These are phyloP conservation scores for Xylaria hypoxylon DNA, from an alignment of 2,329 filamentous ascomycete species.

Conservation along the genomic window DNA sequence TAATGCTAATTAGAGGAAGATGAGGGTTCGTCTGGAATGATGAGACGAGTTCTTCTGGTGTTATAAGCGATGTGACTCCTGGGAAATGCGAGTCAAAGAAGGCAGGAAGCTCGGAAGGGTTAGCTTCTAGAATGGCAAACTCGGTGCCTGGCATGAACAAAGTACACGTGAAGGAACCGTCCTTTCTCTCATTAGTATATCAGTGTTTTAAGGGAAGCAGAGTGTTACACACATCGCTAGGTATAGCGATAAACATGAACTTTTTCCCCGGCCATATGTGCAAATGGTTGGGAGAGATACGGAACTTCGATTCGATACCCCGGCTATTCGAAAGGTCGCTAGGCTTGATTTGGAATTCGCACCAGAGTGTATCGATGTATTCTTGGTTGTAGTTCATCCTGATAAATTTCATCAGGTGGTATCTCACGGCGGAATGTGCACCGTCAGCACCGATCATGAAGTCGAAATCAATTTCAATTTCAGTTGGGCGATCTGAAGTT, in stretches of 20 bases:
- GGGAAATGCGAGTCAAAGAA: constrained; percentile 91
- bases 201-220: not conserved
- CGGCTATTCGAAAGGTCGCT: constrained; percentile 47
- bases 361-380: constrained; percentile 98
- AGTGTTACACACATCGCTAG: constrained; percentile 65
- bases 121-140: constrained; percentile 74
- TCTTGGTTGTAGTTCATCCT: constrained; percentile 92
- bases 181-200: constrained; percentile 58
- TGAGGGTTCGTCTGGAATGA: constrained; percentile 89
- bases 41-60: constrained; percentile 72
- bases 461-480: constrained; percentile 89
- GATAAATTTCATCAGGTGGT: constrained; percentile 95
- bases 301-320: constrained; percentile 65
- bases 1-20: constrained; percentile 91
- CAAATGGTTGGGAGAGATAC: constrained; percentile 89
- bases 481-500: constrained; percentile 63
- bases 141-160: constrained; percentile 83
- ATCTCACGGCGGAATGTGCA: constrained; percentile 89
- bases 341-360: constrained; percentile 86
- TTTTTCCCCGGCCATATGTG: constrained; percentile 97
- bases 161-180: constrained; percentile 94
- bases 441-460: constrained; percentile 95
- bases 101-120: constrained; percentile 68
- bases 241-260: constrained; percentile 99
- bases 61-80: constrained; percentile 80